Evolutionary conservation across 345 rosid genomes (phyloP), one percentile per base, ranked within the genome.

Genomic region (Citrus medica): DNA sequence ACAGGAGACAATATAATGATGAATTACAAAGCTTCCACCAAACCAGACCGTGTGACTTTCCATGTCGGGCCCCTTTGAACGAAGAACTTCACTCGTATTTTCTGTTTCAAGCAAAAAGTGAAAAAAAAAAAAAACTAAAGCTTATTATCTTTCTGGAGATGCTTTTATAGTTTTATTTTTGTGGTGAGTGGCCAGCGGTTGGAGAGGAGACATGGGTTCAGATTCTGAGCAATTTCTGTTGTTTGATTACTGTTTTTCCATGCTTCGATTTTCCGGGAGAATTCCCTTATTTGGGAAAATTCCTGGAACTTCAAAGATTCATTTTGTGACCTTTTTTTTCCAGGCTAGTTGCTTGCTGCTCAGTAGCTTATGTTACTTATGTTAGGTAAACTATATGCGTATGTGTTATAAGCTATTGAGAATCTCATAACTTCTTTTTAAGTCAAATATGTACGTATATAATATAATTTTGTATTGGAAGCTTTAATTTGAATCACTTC

Each of bases 201-300:
- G 37, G 76, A 4, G 38, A 28, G 19, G 9, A 4, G 9, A 12
- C 33, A 24, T 6, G 33, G 6, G 22, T 30, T 63, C 27, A 75
- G 14, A 14, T 42, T 62, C 78, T 27, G 22, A 21, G 69, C 46
- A 75, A 30, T 63, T 75, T 75, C 78, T 19, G 76, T 25, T 1
- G 40, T 10, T 21, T 7, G 40, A 3, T 21, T 21, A 40, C 10
- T 1, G 6, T 4, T 74, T 74, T 75, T 73, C 72, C 67, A 53
- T 0, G 27, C 19, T 7, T 48, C 33, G 55, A 40, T 74, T 67
- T 78, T 64, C 77, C 4, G 2, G 78, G 80, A 78, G 78, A 71
- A 53, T 71, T 27, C 66, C 75, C 21, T 7, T 27, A 61, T 58
- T 3, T 19, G 7, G 65, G 78, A 81, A 84, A 62, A 59, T 69